Conservation (phyloP, 768 basidiomycete genomes). For the Trametes cubensis region DNA sequence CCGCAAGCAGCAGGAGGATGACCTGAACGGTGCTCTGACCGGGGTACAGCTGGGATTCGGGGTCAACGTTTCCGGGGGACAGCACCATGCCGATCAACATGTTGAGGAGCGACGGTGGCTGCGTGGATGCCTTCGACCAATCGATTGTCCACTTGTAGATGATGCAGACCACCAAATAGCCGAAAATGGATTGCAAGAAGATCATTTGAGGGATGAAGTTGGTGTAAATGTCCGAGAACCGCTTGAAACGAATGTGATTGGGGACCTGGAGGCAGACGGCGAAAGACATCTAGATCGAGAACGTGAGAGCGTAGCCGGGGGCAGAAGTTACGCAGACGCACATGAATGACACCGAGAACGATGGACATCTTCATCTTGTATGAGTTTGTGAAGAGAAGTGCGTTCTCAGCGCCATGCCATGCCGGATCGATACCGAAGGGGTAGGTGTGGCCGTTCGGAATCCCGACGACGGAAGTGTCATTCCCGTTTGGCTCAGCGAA, state of each 20-base stretch:
- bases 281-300: slow-evolving; percentile 87
- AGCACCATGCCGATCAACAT: slow-evolving; percentile 98
- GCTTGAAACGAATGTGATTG: slow-evolving; percentile 94
- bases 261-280: slow-evolving; percentile 94
- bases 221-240: slow-evolving; percentile 81
- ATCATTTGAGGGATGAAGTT: slow-evolving; percentile 98
- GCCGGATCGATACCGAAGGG: slow-evolving; percentile 92
- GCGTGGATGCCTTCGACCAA: slow-evolving; percentile 70
- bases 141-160: slow-evolving; percentile 97
- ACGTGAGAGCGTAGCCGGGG: not conserved
- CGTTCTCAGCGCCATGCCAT: slow-evolving; percentile 94
- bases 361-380: slow-evolving; percentile 99
- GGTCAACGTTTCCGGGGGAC: slow-evolving; percentile 77
- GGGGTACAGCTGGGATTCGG: slow-evolving; percentile 71
- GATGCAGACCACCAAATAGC: slow-evolving; percentile 92
- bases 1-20: slow-evolving; percentile 74
- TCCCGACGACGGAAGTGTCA: slow-evolving; percentile 47
- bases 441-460: slow-evolving; percentile 73
- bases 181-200: slow-evolving; percentile 97
- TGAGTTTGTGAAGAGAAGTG: slow-evolving; percentile 92
- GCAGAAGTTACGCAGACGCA: slow-evolving; percentile 43
- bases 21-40: slow-evolving; percentile 89
- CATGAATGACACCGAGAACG: slow-evolving; percentile 93
- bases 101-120: slow-evolving; percentile 89
- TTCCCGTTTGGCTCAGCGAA: slow-evolving; percentile 56